A percentile compares a stretch with the other conserved stretches of the same genome.
Conservation (phyloP, 495 filamentous ascomycete species). For the Sphaerosporella brunnea region DNA sequence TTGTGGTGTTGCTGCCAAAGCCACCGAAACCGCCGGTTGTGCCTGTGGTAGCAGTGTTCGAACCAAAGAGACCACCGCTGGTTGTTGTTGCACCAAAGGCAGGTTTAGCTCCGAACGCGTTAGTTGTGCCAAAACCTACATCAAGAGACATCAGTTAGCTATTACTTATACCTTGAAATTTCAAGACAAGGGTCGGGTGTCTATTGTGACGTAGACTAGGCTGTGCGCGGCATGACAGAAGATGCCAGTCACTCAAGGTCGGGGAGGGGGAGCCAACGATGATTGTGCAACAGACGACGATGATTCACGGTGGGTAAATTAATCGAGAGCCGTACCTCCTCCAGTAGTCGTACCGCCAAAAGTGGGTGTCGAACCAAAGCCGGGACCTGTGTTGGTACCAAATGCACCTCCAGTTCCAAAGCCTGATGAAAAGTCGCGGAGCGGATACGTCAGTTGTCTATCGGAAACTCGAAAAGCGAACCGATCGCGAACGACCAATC, state of each 20-base stretch:
- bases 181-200: neutral
- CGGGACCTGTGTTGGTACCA: conserved; percentile 7
- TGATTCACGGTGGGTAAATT: conserved; percentile 17
- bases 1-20: conserved; percentile 14
- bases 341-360: conserved; percentile 21
- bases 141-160: conserved; percentile 24
- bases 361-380: conserved; percentile 13
- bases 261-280: conserved; percentile 10
- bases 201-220: neutral
- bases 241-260: neutral
- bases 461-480: conserved; percentile 1
- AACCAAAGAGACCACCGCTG: conserved; percentile 31
- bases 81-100: conserved; percentile 29
- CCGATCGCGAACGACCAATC: neutral
- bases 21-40: conserved; percentile 40
- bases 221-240: neutral
- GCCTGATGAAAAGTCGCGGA: conserved; percentile 15
- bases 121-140: conserved; percentile 32
- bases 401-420: conserved; percentile 26
- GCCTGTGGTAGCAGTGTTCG: conserved; percentile 29
- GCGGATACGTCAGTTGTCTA: conserved; percentile 5
- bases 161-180: neutral
- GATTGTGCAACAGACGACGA: conserved; percentile 10
- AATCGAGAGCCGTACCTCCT: conserved; percentile 26
- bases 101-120: conserved; percentile 27